Base-by-base conservation (phyloP, 164 flowering plant species). In the Berberis vulgaris region DNA sequence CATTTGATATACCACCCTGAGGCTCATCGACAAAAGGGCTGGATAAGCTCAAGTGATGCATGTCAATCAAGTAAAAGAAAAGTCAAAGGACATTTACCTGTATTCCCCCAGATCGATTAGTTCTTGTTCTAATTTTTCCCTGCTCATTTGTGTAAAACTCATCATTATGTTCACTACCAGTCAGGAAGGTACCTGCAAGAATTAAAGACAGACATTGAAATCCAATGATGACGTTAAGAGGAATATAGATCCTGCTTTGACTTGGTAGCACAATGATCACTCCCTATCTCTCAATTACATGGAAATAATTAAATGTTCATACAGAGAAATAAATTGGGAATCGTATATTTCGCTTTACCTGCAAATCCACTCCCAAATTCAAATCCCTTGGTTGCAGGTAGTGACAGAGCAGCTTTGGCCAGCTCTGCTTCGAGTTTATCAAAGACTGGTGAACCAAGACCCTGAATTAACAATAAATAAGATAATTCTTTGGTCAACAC, bases 1-100 rank as follows among this genome's bases (percentile, higher is more conserved):
- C 99, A 73, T 94, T 94, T 26, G 99, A 94, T 67, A 91, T 86
- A 61, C 99, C 97, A 44, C 99, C 99, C 97, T 94, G 81, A 65
- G 4, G 44, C 50, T 9, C 45, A 52, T 39, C 7, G 8, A 60
- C 2, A 45, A 6, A 56, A 41, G 49, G 53, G 10, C 40, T 26
- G 45, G 7, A 7, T 2, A 11, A 57, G 7, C 12, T 10, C 1
- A 26, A 45, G 9, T 47, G 5, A 10, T 26, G 53, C 43, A 41
- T 11, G 11, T 50, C 5, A 9, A 50, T 50, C 4, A 6, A 45
- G 55, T 12, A 49, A 10, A 39, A 59, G 60, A 70, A 62, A 7
- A 7, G 42, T 41, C 1, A 6, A 42, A 6, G 43, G 11, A 60
- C 41, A 26, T 13, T 40, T 72, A 94, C 97, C 96, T 95, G 97